Percentiles rank a stretch among this genome's conserved stretches.
phyloP scores from a whole-genome alignment of 1,284 basidiomycete genomes.

The Phellinidium pouzarii region DNA sequence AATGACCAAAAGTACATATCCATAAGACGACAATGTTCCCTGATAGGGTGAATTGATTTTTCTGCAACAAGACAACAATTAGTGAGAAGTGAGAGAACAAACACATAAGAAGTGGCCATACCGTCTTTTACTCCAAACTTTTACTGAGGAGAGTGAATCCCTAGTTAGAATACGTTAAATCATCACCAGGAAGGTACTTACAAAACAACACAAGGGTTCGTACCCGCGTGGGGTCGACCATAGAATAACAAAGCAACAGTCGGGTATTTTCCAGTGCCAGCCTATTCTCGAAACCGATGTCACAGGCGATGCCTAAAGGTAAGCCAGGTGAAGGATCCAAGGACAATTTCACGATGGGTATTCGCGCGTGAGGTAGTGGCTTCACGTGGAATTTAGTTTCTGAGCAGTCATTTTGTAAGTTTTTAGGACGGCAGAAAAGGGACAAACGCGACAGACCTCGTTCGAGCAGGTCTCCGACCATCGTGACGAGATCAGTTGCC shows the following conservation, averaged over 20 bases:
- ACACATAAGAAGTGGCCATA: constrained; percentile 27
- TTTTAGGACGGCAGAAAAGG: constrained; percentile 7
- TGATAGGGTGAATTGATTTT: constrained; percentile 99
- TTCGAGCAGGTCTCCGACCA: constrained; percentile 90
- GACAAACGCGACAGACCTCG: constrained; percentile 55
- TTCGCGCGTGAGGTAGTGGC: constrained; percentile 91
- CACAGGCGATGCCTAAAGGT: constrained; percentile 89
- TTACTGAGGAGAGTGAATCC: constrained; percentile 49
- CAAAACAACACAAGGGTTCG: constrained; percentile 93
- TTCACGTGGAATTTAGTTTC: constrained; percentile 99
- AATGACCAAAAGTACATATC: constrained; percentile 95
- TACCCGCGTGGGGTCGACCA: constrained; percentile 91
- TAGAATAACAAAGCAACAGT: constrained; percentile 93
- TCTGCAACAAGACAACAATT: constrained; percentile 33
- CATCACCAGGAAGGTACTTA: constrained; percentile 43
- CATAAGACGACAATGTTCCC: constrained; percentile 95
- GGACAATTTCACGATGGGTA: constrained; percentile 97
- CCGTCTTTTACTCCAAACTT: constrained; percentile 98
- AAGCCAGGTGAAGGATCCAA: constrained; percentile 86
- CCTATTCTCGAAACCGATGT: constrained; percentile 98
- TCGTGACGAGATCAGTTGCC: constrained; percentile 88
- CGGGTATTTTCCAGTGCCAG: constrained; percentile 96
- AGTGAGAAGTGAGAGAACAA: background rate
- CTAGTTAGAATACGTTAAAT: constrained; percentile 9
- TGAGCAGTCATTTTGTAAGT: constrained; percentile 25